Evolutionary conservation across 2,329 filamentous ascomycete species (phyloP).

Genomic region (Zasmidium cellare): DNA sequence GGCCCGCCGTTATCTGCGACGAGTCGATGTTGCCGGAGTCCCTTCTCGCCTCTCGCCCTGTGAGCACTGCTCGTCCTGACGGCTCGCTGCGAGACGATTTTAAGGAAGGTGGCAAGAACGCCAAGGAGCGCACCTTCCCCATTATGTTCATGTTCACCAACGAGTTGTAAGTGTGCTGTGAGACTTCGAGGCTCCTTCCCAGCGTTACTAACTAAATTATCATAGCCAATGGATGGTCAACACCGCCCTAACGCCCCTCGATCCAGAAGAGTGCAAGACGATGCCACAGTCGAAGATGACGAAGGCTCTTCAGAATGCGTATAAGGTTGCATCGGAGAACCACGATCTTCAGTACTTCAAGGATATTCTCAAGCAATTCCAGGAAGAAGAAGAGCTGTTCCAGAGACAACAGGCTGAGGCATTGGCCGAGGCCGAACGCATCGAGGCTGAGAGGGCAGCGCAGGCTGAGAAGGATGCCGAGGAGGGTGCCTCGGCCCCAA

Average conservation of each 20-base stretch:
- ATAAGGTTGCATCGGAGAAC: slow-evolving; percentile 74
- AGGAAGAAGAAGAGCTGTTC: slow-evolving; percentile 50
- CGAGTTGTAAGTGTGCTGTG: slow-evolving; percentile 76
- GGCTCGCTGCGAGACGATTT: slow-evolving; percentile 87
- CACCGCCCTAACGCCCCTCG: slow-evolving; percentile 74
- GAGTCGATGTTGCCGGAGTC: slow-evolving; percentile 87
- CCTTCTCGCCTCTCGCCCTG: slow-evolving; percentile 75
- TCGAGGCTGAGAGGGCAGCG: slow-evolving; percentile 42
- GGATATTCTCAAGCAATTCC: slow-evolving; percentile 64
- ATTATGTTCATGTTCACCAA: slow-evolving; percentile 95
- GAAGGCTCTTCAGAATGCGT: slow-evolving; percentile 77
- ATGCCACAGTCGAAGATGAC: slow-evolving; percentile 74
- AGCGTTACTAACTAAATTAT: neutral
- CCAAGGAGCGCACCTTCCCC: slow-evolving; percentile 81
- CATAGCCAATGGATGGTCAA: slow-evolving; percentile 88
- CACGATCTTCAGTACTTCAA: slow-evolving; percentile 83
- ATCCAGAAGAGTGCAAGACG: slow-evolving; percentile 66
- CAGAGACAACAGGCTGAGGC: slow-evolving; percentile 36
- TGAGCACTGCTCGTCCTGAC: slow-evolving; percentile 77
- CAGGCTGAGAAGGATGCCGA: slow-evolving; percentile 50
- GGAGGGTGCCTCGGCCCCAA: slow-evolving; percentile 56
- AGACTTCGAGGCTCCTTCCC: neutral
- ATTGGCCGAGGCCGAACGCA: slow-evolving; percentile 41
- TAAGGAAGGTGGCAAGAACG: slow-evolving; percentile 82
- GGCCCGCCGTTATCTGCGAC: slow-evolving; percentile 92